Conservation (phyloP, 2,329 filamentous ascomycete genomes). For the Tolypocladium sp. region DNA sequence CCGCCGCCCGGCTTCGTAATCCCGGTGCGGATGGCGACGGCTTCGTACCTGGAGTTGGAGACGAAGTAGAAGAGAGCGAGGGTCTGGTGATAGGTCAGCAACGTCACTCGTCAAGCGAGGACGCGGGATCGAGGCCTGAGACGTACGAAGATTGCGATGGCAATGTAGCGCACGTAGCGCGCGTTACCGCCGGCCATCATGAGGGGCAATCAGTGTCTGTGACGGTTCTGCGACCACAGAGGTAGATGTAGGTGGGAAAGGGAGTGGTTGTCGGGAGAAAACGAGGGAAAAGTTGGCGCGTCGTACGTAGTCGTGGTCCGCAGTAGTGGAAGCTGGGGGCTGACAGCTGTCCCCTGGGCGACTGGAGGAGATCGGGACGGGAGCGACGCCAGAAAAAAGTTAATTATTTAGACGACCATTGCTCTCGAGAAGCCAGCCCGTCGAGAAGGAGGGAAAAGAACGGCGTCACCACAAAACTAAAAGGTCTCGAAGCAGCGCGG, state of each 20-base stretch:
- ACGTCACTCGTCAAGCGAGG: not conserved
- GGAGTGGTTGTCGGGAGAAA: not conserved
- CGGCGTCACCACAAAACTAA: not conserved
- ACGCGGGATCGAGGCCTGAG: not conserved
- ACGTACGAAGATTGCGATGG: constrained; percentile 78
- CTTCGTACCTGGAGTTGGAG: constrained; percentile 46
- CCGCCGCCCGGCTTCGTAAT: not conserved
- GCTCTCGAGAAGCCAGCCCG: not conserved
- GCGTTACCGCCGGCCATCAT: constrained; percentile 59
- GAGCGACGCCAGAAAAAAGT: not conserved
- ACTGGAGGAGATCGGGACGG: not conserved
- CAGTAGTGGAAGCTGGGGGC: not conserved
- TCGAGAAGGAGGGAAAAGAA: too few species aligned
- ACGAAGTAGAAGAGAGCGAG: constrained; percentile 76
- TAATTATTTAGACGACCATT: not conserved
- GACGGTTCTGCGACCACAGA: not conserved
- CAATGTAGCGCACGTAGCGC: constrained; percentile 68
- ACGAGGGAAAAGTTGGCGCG: not conserved
- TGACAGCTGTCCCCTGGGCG: not conserved
- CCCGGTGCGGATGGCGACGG: constrained; percentile 17
- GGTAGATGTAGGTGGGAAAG: not conserved
- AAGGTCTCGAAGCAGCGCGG: not conserved
- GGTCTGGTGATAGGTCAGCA: constrained; percentile 34
- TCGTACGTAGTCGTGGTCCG: not conserved
- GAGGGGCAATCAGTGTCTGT: constrained; percentile 4